These are phyloP conservation scores for Linaria vulgaris DNA, from an alignment of 257 asterid species.

Conservation along the genomic window DNA sequence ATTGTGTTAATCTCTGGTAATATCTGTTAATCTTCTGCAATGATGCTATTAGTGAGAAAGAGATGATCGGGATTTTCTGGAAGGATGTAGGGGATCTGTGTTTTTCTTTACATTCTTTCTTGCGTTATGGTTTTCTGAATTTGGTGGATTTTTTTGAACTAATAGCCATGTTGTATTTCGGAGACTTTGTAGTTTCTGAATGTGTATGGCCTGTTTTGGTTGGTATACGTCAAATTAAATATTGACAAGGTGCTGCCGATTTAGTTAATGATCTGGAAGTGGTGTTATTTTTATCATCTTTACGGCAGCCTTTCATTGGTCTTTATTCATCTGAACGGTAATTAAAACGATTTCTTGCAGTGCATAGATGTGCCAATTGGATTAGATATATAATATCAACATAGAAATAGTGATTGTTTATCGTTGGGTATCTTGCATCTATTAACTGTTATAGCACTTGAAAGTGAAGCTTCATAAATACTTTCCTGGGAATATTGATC, in stretches of 20 bases:
- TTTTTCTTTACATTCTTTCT: constrained; percentile 3
- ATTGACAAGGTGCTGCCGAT: constrained; percentile 14
- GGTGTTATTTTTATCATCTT: not conserved
- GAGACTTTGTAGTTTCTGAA: not conserved
- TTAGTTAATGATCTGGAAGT: constrained; percentile 16
- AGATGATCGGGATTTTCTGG: constrained; percentile 10
- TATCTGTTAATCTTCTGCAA: not conserved
- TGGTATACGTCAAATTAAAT: not conserved
- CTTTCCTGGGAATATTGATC: constrained; percentile 11
- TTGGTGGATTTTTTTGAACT: constrained; percentile 8
- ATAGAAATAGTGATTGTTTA: constrained; percentile 21
- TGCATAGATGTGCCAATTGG: not conserved
- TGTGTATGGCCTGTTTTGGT: not conserved
- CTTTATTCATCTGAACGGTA: not conserved
- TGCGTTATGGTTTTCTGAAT: constrained; percentile 14
- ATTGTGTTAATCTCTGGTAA: not conserved
- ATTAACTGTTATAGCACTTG: constrained; percentile 19
- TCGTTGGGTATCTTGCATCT: constrained; percentile 4
- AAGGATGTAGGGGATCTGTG: constrained; percentile 17
- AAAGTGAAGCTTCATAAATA: constrained; percentile 22
- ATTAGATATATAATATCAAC: not conserved
- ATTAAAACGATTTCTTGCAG: not conserved
- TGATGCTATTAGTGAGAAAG: constrained; percentile 15
- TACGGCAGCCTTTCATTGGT: constrained; percentile 19
- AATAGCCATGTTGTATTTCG: too few species aligned